phyloP scores from a whole-genome alignment of 495 filamentous ascomycete species.

The Talaromyces borbonicus region DNA sequence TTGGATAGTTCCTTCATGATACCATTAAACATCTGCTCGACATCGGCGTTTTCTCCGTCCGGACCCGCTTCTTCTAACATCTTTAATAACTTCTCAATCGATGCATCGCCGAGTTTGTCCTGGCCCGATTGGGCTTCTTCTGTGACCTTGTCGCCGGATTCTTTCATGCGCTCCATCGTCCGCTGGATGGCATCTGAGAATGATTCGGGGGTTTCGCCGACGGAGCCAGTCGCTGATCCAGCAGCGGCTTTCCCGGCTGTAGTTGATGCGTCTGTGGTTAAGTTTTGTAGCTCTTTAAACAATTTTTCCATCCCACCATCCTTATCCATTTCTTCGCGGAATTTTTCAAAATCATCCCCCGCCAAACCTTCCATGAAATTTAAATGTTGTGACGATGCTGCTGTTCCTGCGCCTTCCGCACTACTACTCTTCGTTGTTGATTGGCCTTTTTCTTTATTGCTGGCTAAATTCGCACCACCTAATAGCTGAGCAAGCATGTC shows the following conservation, averaged over 20 bases:
- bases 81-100: conserved; percentile 80
- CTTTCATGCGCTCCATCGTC: conserved; percentile 92
- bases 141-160: conserved; percentile 69
- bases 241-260: conserved; percentile 57
- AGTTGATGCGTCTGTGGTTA: too few relatives aligned
- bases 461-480: conserved; percentile 26
- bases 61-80: conserved; percentile 60
- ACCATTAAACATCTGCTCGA: conserved; percentile 83
- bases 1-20: conserved; percentile 99
- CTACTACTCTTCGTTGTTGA: conserved; percentile 3
- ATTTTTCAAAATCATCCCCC: background rate
- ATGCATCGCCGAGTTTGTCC: conserved; percentile 50
- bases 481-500: conserved; percentile 75
- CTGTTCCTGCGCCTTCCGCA: background rate
- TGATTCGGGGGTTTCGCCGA: conserved; percentile 33
- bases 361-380: background rate
- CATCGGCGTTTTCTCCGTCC: conserved; percentile 68
- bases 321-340: background rate
- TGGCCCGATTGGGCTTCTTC: conserved; percentile 21
- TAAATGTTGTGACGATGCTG: background rate
- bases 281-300: conserved; percentile 56
- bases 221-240: conserved; percentile 54
- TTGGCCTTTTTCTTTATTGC: conserved; percentile 16
- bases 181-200: conserved; percentile 86
- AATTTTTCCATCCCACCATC: conserved; percentile 19